Base-by-base conservation (phyloP, 352 stramenopile genomes). In the Phytophthora vignae region DNA sequence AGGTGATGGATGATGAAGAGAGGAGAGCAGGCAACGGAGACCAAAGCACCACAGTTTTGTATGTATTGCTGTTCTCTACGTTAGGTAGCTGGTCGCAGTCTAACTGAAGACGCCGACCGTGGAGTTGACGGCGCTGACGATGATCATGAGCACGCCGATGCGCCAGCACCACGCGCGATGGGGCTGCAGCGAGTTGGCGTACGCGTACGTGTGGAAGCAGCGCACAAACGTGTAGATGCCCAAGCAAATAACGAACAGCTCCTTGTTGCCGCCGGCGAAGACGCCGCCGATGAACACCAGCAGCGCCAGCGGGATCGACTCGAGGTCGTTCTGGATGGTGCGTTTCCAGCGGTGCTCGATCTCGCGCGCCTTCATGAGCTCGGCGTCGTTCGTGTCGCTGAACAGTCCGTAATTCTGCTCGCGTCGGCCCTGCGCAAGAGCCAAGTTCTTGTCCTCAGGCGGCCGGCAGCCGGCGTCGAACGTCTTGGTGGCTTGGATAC, bases 101-200 rank as follows among this genome's bases (percentile, higher is more conserved):
- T 71, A 80, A 21, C 60, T 75, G 60, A 84, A 81, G 40, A 74
- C 76, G 48, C 73, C 76, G 40, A 74, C 59, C 40, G 77, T 68
- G 50, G 78, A 76, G 73, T 87, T 89, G 69, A 74, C 52, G 19
- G 57, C 72, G 31, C 63, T 73, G 22, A 70, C 57, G 19, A 82
- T 21, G 57, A 84, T 84, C 59, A 60, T 56, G 58, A 88, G 31
- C n/a, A 87, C 79, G 22, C 77, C 81, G 19, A 74, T 61, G n/a
- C 76, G 75, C 76, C 81, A 88, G 77, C 76, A 83, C 67, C 74
- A 79, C 27, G 78, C 77, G 19, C 82, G 80, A 40, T 87, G 76
- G n/a, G 78, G 78, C 59, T 88, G 80, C 31, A 88, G 25, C n/a
- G 64, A 64, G 19, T 88, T 81, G 54, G 82, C 80, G 65, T 88